Percentiles rank a stretch among this genome's conserved stretches.
Conservation (phyloP, 768 basidiomycete genomes). For the Suillus occidentalis region DNA sequence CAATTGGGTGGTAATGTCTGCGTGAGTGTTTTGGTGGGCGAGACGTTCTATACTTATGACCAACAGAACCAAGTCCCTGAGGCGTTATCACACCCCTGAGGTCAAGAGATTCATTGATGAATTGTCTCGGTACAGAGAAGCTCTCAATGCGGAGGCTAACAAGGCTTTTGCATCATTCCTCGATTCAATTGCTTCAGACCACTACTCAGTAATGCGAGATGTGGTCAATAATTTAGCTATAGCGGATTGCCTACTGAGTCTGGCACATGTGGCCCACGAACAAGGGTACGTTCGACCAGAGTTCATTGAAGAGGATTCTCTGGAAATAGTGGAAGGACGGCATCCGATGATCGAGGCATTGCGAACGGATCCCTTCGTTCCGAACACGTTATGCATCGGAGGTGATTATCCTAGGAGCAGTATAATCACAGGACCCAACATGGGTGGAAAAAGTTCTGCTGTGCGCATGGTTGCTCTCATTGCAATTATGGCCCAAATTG, state of each 20-base stretch:
- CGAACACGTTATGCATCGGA: constrained; percentile 75
- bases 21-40: constrained; percentile 36
- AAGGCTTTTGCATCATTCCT: constrained; percentile 70
- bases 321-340: constrained; percentile 81
- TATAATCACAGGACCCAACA: constrained; percentile 84
- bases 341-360: constrained; percentile 93
- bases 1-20: constrained; percentile 67
- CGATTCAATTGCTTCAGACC: constrained; percentile 59
- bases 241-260: constrained; percentile 84
- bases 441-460: constrained; percentile 86
- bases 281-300: constrained; percentile 77
- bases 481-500: constrained; percentile 81
- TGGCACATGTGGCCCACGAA: constrained; percentile 77
- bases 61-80: constrained; percentile 64
- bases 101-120: constrained; percentile 64
- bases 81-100: constrained; percentile 76
- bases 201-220: constrained; percentile 72
- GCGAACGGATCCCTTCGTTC: constrained; percentile 78
- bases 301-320: constrained; percentile 62
- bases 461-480: constrained; percentile 80
- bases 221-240: constrained; percentile 78
- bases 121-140: constrained; percentile 73
- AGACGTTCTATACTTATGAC: constrained; percentile 6
- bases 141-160: constrained; percentile 62
- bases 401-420: constrained; percentile 51